phyloP scores from a whole-genome alignment of 163 green algal species.

The Dunaliella salina region DNA sequence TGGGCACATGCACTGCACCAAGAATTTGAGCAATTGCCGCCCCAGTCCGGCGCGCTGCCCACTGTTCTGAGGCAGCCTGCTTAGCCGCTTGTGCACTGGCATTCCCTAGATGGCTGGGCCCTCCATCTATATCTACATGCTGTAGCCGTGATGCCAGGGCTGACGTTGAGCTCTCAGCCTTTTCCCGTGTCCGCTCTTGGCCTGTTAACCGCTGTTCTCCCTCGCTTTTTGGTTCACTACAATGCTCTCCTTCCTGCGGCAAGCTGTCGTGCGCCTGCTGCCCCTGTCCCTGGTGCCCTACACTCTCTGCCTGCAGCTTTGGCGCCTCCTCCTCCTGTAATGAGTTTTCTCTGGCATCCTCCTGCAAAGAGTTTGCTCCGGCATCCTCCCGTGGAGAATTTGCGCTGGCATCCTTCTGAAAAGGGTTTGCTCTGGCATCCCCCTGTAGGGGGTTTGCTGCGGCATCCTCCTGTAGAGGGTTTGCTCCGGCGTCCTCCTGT shows the following conservation, averaged over 20 bases:
- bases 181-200: neutral
- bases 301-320: neutral
- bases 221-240: neutral
- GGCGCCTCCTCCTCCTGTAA: conserved; percentile 9
- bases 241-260: neutral
- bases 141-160: neutral
- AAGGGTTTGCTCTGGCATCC: neutral
- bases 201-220: conserved; percentile 7
- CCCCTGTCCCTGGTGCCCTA: conserved; percentile 10
- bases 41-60: neutral
- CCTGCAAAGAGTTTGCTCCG: conserved; percentile 6
- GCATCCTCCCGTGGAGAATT: neutral
- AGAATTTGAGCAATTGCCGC: neutral
- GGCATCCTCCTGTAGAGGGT: neutral
- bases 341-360: conserved; percentile 8
- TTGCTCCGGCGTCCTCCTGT: neutral
- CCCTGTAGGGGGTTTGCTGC: neutral
- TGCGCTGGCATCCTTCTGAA: neutral
- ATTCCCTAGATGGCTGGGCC: no score
- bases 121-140: no score
- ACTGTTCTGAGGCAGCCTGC: neutral
- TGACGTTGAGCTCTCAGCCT: neutral
- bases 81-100: neutral
- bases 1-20: neutral
- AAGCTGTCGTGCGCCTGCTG: conserved; percentile 10